Percentiles rank a stretch among this genome's conserved stretches.
phyloP scores from a whole-genome alignment of 148 eudicot species.

The Vaccinium myrtillus region DNA sequence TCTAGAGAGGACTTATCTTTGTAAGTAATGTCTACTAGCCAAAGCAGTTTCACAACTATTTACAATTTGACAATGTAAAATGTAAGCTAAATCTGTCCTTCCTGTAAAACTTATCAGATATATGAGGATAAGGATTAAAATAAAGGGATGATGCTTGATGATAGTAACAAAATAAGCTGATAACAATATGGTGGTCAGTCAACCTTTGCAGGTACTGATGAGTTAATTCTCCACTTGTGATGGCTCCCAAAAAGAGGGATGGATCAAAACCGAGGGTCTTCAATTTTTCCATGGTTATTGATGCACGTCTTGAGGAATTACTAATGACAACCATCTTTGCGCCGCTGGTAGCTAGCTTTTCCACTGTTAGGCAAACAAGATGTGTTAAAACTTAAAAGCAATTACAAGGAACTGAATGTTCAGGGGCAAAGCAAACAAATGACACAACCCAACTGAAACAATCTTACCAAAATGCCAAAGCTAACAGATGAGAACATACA shows the following conservation, averaged over 20 bases:
- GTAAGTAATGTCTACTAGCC: background rate
- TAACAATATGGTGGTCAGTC: background rate
- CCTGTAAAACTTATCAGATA: background rate
- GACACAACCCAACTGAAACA: slow-evolving; percentile 16
- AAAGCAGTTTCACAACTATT: background rate
- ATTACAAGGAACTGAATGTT: background rate
- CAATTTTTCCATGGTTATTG: slow-evolving; percentile 71
- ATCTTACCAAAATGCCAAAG: slow-evolving; percentile 32
- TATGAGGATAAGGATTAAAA: background rate
- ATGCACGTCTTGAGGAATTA: slow-evolving; percentile 92
- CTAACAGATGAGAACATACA: slow-evolving; percentile 53
- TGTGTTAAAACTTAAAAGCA: background rate
- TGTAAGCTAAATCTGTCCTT: background rate
- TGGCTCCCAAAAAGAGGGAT: slow-evolving; percentile 71
- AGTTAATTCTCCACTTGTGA: slow-evolving; percentile 94
- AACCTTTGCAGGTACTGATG: slow-evolving; percentile 79
- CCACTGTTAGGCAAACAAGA: slow-evolving; percentile 46
- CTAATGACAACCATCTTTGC: slow-evolving; percentile 93
- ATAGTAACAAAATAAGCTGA: background rate
- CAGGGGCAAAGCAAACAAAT: background rate
- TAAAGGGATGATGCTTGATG: background rate
- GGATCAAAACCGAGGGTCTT: slow-evolving; percentile 89
- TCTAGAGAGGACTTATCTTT: background rate
- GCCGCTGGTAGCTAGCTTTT: slow-evolving; percentile 70
- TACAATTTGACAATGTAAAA: background rate